A percentile compares a stretch with the other conserved stretches of the same genome.
These are phyloP conservation scores for Pseudoneurospora amorphoporcata DNA, from an alignment of 495 filamentous ascomycete species.

Conservation along the genomic window DNA sequence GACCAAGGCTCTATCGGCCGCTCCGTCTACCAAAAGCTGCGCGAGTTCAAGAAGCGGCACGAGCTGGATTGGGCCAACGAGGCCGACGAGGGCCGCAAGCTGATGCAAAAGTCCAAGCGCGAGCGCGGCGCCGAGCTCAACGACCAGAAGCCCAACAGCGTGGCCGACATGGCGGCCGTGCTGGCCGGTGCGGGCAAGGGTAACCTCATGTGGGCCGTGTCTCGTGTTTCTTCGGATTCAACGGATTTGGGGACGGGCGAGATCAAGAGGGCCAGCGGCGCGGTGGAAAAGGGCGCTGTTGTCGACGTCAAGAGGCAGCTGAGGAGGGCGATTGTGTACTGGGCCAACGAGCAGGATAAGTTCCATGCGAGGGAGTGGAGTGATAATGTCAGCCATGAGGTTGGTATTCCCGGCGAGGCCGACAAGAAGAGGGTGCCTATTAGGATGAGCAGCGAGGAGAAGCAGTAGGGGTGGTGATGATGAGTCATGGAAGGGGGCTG, in stretches of 20 bases:
- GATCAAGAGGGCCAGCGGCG: constrained; percentile 12
- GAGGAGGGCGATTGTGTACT: constrained; percentile 45
- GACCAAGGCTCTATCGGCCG: constrained; percentile 49
- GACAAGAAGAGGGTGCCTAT: constrained; percentile 2
- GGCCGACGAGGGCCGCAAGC: constrained; percentile 27
- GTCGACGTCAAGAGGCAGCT: constrained; percentile 15
- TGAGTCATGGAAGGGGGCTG: background rate
- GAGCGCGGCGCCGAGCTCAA: constrained; percentile 56
- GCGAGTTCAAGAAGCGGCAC: constrained; percentile 68
- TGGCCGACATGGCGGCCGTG: constrained; percentile 80
- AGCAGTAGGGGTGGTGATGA: background rate
- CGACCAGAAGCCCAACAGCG: constrained; percentile 79
- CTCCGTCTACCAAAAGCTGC: constrained; percentile 65
- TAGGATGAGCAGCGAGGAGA: background rate
- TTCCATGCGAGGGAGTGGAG: constrained; percentile 61
- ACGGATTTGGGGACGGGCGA: constrained; percentile 21
- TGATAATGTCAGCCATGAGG: constrained; percentile 50
- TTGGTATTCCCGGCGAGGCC: constrained; percentile 28
- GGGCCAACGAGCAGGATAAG: constrained; percentile 57
- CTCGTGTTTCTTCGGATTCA: constrained; percentile 14
- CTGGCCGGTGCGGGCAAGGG: constrained; percentile 42
- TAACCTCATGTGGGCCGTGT: constrained; percentile 34
- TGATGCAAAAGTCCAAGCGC: constrained; percentile 36
- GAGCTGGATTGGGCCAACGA: constrained; percentile 48
- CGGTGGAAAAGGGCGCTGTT: constrained; percentile 10